phyloP scores from a whole-genome alignment of 1,284 basidiomycete genomes.

The Naganishia liquefaciens region DNA sequence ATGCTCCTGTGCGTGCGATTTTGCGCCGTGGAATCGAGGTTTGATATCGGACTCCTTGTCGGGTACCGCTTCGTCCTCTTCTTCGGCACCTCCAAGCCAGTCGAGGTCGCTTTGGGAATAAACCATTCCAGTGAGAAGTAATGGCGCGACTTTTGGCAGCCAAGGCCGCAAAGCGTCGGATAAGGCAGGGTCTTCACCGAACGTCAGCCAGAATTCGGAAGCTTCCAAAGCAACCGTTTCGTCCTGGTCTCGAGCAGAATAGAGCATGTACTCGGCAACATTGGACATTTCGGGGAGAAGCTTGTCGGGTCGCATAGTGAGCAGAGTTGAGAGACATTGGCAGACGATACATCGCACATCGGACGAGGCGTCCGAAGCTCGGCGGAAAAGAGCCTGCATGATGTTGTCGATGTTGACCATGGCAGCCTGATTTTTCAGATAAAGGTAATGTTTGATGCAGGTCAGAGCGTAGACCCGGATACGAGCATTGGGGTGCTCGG shows the following conservation, averaged over 20 bases:
- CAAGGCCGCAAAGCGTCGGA: constrained; percentile 81
- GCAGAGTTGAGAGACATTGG: constrained; percentile 88
- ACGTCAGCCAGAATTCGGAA: constrained; percentile 99
- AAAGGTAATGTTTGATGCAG: constrained; percentile 90
- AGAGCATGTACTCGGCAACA: constrained; percentile 98
- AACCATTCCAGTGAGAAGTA: constrained; percentile 93
- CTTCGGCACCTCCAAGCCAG: constrained; percentile 87
- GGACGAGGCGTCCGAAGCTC: constrained; percentile 89
- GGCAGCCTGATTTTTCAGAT: constrained; percentile 77
- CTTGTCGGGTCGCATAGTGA: constrained; percentile 91
- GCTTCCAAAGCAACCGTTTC: constrained; percentile 93
- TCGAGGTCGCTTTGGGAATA: constrained; percentile 96
- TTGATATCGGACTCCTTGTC: constrained; percentile 95
- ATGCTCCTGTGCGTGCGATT: constrained; percentile 78
- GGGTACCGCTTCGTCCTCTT: constrained; percentile 76
- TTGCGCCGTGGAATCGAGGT: constrained; percentile 80
- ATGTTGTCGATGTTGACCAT: constrained; percentile 89
- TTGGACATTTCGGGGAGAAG: constrained; percentile 93
- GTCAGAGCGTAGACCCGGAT: constrained; percentile 93
- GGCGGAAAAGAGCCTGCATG: constrained; percentile 89
- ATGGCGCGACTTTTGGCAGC: constrained; percentile 83
- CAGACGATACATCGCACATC: constrained; percentile 93
- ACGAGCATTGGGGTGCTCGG: constrained; percentile 78
- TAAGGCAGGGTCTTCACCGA: constrained; percentile 90
- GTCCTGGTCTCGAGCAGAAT: constrained; percentile 87